Base-by-base conservation (phyloP, 768 basidiomycete genomes). In the Calocybe cyanea region DNA sequence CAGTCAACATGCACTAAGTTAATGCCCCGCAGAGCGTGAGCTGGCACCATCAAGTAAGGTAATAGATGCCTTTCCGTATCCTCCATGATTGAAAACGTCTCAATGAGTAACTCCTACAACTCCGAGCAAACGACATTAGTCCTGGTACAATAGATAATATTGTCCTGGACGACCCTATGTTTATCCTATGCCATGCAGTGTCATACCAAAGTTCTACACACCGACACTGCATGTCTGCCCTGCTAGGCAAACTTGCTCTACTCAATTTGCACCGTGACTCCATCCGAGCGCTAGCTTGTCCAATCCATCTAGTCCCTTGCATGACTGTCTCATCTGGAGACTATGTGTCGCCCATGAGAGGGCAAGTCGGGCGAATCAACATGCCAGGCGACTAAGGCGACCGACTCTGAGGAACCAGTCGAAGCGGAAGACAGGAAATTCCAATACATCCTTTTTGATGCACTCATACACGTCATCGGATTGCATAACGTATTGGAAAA, bases 341-440 rank as follows among this genome's bases (percentile, higher is more conserved):
- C 96, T 57, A 96, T 97, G 45, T 90, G 89, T 10, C 92, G 92
- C 5, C 95, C 97, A 59, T 80, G 94, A 4, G 89, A 87, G n/a
- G 1, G 88, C 84, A 0, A 83, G 78, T 6, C 77, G 90, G 10
- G 94, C 92, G 1, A 94, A 82, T 50, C 94, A 87, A 31, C 85
- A 86, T 7, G 84, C 95, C n/a, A n/a, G n/a, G n/a, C n/a, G n/a
- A n/a, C n/a, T n/a, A n/a, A n/a, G n/a, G n/a, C n/a, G n/a, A n/a
- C n/a, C n/a, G n/a, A n/a, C n/a, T n/a, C n/a, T n/a, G n/a, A n/a
- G n/a, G n/a, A n/a, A n/a, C n/a, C n/a, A n/a, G n/a, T n/a, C n/a
- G n/a, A n/a, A n/a, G n/a, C n/a, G n/a, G n/a, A n/a, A n/a, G n/a
- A n/a, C n/a, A n/a, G n/a, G n/a, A n/a, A n/a, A n/a, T n/a, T n/a